phyloP scores from a whole-genome alignment of 2,329 filamentous ascomycete genomes.

The Paradendryphiella salina region DNA sequence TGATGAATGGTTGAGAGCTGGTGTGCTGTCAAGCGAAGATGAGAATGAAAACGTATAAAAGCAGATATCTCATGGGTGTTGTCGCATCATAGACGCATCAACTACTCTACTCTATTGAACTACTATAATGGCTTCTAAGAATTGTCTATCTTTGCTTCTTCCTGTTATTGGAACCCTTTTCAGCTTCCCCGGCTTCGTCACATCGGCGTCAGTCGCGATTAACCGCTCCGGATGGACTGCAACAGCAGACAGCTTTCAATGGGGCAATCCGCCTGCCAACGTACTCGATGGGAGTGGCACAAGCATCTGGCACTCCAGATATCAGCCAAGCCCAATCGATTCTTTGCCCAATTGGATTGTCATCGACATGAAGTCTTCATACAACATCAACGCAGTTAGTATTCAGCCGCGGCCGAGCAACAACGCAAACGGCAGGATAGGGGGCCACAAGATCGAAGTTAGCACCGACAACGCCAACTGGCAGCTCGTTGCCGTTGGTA shows the following conservation, averaged over 20 bases:
- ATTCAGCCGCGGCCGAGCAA: conserved; percentile 43
- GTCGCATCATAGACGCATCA: too few species aligned
- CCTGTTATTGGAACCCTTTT: too few species aligned
- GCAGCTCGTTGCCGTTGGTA: conserved; percentile 28
- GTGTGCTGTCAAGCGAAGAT: too few species aligned
- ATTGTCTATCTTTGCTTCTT: too few species aligned
- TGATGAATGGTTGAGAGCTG: too few species aligned
- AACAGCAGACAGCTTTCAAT: conserved; percentile 31
- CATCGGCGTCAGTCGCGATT: conserved; percentile 24
- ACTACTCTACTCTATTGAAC: too few species aligned
- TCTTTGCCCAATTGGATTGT: conserved; percentile 38
- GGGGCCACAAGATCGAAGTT: conserved; percentile 39
- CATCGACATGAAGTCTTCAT: conserved; percentile 40
- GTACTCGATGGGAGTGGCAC: conserved; percentile 38
- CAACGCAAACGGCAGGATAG: conserved; percentile 43
- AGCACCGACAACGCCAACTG: conserved; percentile 39
- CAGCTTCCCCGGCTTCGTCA: neutral
- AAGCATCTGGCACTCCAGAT: conserved; percentile 44
- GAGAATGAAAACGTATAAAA: too few species aligned
- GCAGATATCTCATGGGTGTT: too few species aligned
- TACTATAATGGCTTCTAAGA: too few species aligned
- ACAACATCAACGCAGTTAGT: conserved; percentile 38
- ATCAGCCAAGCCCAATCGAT: conserved; percentile 18
- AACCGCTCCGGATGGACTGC: conserved; percentile 31
- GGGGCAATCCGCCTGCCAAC: conserved; percentile 27